Base-by-base conservation (phyloP, 768 basidiomycete genomes). In the Daedaleopsis nitida region DNA sequence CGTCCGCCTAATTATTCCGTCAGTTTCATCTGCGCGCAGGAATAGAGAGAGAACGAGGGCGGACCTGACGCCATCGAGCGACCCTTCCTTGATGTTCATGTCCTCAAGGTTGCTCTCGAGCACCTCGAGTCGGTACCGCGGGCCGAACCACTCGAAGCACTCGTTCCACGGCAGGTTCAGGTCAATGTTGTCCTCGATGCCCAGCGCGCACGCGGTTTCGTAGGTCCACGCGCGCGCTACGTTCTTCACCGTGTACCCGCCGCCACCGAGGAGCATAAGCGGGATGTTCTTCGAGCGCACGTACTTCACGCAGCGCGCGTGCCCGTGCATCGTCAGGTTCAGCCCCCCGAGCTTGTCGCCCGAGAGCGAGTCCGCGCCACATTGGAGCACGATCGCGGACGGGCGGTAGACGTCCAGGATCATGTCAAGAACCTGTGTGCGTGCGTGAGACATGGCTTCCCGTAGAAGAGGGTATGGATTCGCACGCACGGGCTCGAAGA, bases 141-240 rank as follows among this genome's bases (percentile, higher is more conserved):
- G 96, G 0, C 96, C 97, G 72, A 96, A 98, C 88, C 95, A 99
- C 73, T 98, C 96, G 71, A 98, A 92, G 73, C 94, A 96, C 66
- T 88, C 85, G 73, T 88, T 92, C 86, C 87, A 94, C 1, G 91
- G 92, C 59, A 94, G 75, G 66, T 91, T 89, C 19, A 82, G 81
- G 70, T 93, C 88, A 56, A 92, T 87, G 13, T 83, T 82, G 44
- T 91, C 78, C 69, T 95, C 89, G 48, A 91, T 82, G 1, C 93
- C 96, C n/a, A 95, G 83, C 21, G 94, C 92, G 68, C 96, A 91
- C 1, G 94, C 96, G 0, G 97, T 99, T 74, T 99, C 96, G 77
- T 92, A 96, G 34, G 95, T 88, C 96, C 96, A 99, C 38, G 89
- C 86, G 48, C 94, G 83, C 7, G 94, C 93, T 19, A 98, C 95